Conservation (phyloP, 2,329 filamentous ascomycete genomes). For the Ascochyta lentis region DNA sequence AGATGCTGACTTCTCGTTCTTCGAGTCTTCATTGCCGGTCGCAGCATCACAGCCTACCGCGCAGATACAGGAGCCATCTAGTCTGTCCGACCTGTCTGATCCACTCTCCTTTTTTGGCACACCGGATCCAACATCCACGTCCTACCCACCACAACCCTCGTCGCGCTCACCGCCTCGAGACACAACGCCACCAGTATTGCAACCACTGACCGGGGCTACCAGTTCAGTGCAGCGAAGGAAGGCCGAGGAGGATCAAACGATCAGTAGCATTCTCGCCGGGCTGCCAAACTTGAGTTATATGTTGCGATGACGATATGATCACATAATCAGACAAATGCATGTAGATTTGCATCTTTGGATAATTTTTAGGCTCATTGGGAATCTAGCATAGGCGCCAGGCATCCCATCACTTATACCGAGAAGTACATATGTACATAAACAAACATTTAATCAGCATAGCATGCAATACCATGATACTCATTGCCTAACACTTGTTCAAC, state of each 20-base stretch:
- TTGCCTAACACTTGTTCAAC: background rate
- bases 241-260: constrained; percentile 37
- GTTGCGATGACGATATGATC: constrained; percentile 17
- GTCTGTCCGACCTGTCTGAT: constrained; percentile 23
- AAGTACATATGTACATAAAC: constrained; percentile 3
- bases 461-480: background rate
- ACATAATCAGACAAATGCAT: background rate
- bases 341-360: background rate
- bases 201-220: constrained; percentile 35
- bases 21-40: constrained; percentile 34
- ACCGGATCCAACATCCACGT: constrained; percentile 16
- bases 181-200: constrained; percentile 23
- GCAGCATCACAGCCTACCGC: constrained; percentile 1
- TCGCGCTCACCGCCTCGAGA: constrained; percentile 28
- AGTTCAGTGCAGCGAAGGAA: constrained; percentile 35
- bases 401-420: background rate
- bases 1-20: constrained; percentile 35
- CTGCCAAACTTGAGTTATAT: constrained; percentile 46
- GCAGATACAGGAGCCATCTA: constrained; percentile 18
- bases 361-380: background rate
- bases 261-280: constrained; percentile 32
- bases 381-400: background rate
- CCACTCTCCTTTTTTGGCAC: constrained; percentile 38
- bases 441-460: background rate
- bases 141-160: constrained; percentile 23